Conservation (phyloP, 495 filamentous ascomycete species). For the Xylaria bambusicola region DNA sequence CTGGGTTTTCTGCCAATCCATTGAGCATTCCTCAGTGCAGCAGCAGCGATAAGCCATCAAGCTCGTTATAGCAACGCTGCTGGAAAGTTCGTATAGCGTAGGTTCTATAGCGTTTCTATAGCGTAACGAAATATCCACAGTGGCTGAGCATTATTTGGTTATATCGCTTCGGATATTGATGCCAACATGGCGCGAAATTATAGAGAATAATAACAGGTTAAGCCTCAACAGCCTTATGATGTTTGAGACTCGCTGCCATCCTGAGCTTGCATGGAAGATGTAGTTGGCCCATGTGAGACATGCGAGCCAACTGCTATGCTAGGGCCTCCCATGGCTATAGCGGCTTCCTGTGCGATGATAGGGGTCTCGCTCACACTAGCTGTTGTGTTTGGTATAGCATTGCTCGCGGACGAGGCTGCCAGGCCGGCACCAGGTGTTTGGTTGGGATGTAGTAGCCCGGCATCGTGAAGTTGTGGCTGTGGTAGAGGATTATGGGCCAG, state of each 20-base stretch:
- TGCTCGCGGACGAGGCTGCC: background rate
- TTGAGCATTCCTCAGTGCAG: background rate
- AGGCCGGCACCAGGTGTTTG: background rate
- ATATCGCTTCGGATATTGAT: background rate
- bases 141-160: background rate
- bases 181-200: background rate
- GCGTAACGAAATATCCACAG: background rate
- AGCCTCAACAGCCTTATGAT: conserved; percentile 1
- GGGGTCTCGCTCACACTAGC: conserved; percentile 9
- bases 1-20: background rate
- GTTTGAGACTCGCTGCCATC: conserved; percentile 20
- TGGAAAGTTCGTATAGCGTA: too few species aligned
- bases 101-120: background rate
- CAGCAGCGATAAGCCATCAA: background rate
- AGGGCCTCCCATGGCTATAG: conserved; percentile 21
- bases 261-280: conserved; percentile 29
- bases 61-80: background rate
- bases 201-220: background rate
- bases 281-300: conserved; percentile 27
- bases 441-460: background rate
- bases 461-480: conserved; percentile 20
- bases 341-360: too few species aligned
- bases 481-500: conserved; percentile 16
- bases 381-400: background rate
- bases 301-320: conserved; percentile 25